Conservation (phyloP, 495 filamentous ascomycete genomes). For the Entonaema liquescens region DNA sequence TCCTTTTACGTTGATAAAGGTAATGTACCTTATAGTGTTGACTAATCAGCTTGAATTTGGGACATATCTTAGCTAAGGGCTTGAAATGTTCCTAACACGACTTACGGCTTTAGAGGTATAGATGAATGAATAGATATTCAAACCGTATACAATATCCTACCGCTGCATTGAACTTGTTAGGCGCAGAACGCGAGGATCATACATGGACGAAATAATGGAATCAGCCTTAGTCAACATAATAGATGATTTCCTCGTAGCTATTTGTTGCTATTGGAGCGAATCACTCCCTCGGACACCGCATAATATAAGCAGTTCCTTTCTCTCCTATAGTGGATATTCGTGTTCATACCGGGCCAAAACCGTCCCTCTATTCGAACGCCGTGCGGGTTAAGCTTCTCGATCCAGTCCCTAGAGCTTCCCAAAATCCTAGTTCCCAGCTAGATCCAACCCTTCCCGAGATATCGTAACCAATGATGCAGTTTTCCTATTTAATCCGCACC, state of each 20-base stretch:
- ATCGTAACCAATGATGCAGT: slow-evolving; percentile 15
- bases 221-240: neutral
- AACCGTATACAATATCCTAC: neutral
- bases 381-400: neutral
- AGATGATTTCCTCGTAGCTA: neutral
- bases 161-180: too few species aligned
- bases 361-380: slow-evolving; percentile 14
- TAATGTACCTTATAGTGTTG: too few species aligned
- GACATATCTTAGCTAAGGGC: too few species aligned
- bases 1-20: too few species aligned
- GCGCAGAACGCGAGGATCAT: neutral
- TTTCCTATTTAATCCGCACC: slow-evolving; percentile 14
- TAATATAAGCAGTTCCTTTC: neutral
- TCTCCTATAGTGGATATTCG: neutral
- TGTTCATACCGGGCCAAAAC: neutral
- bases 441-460: slow-evolving; percentile 13
- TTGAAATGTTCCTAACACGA: too few species aligned
- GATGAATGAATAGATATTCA: too few species aligned
- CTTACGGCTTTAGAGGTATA: too few species aligned
- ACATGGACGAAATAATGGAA: neutral
- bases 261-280: neutral
- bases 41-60: too few species aligned
- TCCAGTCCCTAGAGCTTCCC: slow-evolving; percentile 5
- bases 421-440: slow-evolving; percentile 13
- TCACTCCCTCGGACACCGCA: neutral